Evolutionary conservation across 148 eudicot genomes (phyloP), one percentile per base, ranked within the genome.

Genomic region (Talinum fruticosum): DNA sequence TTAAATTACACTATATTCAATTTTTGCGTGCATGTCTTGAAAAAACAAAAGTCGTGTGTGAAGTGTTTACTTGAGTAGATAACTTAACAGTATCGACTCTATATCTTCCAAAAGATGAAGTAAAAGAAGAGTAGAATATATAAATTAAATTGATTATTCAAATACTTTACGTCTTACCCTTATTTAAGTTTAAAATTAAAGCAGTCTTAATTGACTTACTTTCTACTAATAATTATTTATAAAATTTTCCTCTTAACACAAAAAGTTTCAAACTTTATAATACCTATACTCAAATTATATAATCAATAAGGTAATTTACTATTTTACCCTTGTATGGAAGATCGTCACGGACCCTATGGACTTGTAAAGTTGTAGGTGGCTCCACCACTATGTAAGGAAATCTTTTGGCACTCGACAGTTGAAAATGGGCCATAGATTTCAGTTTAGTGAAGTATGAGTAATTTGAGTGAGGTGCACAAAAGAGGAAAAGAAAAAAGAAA

Each of bases 341-440:
- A 28, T 62, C 66, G 28, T 62, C 66, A 62, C 33, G 34, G 66
- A 62, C 66, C 66, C 66, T n/a, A 51, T 41, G n/a, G 10, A 51
- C 4, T 19, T 15, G 5, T n/a, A 59, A 5, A 49, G 6, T 18
- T 18, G 16, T 62, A 62, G 33, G 33, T 62, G 66, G 66, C 1
- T 26, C 33, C 66, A 26, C 66, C 66, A 28, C 18, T 28, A 62
- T 10, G 16, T 8, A 62, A 26, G 14, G 29, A 62, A 62, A 62
- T 62, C 64, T 59, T 59, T 59, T n/a, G 29, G 64, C 28, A n/a
- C 10, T 59, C 10, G 28, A 59, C 29, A 59, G 28, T 59, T 59
- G 64, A 59, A 59, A 59, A 59, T 59, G 64, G 64, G 64, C 64
- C 64, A 62, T 28, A 62, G 28, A 62, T 62, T 62, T 62, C 66